A percentile compares a stretch with the other conserved stretches of the same genome.
These are phyloP conservation scores for Aleurites moluccanus DNA, from an alignment of 441 rosid species.

Conservation along the genomic window DNA sequence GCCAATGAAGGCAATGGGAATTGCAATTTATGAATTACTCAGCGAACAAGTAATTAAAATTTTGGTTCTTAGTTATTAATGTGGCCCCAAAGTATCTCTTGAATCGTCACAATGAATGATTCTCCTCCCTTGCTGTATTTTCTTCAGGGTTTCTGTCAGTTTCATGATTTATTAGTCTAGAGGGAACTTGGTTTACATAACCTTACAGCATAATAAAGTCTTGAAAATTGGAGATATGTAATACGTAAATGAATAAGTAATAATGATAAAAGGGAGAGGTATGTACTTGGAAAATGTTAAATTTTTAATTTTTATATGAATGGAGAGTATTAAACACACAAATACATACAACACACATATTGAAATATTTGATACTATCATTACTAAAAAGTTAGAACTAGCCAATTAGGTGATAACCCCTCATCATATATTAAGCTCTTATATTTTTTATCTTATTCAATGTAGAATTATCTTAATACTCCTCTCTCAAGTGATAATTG, in stretches of 20 bases:
- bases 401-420: too few relatives aligned
- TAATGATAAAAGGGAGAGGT: background rate
- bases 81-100: slow-evolving; percentile 3
- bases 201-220: background rate
- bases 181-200: background rate
- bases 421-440: too few relatives aligned
- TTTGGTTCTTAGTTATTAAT: background rate
- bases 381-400: too few relatives aligned
- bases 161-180: background rate
- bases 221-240: background rate
- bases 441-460: too few relatives aligned
- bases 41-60: background rate
- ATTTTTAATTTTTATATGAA: too few relatives aligned
- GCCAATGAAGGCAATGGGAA: background rate
- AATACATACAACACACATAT: too few relatives aligned
- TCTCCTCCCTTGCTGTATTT: background rate
- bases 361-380: too few relatives aligned
- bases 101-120: background rate
- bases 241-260: background rate
- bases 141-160: background rate
- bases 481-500: too few relatives aligned
- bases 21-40: background rate
- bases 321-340: too few relatives aligned
- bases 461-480: too few relatives aligned
- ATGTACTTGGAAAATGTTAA: background rate